Percentiles rank a stretch among this genome's conserved stretches.
These are phyloP conservation scores for Kernera saxatilis DNA, from an alignment of 345 rosid species.

Conservation along the genomic window DNA sequence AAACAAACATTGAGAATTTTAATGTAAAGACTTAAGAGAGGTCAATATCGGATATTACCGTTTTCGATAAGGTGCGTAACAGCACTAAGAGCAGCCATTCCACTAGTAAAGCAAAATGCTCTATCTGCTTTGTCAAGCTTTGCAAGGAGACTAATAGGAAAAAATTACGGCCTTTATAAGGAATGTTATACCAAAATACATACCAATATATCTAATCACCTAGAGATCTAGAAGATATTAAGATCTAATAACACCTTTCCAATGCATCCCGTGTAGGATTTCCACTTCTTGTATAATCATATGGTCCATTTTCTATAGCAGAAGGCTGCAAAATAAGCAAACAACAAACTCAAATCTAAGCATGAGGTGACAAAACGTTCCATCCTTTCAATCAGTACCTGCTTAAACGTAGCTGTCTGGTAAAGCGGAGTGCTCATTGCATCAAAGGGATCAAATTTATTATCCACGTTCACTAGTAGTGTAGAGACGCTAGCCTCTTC, in stretches of 20 bases:
- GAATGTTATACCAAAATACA: not conserved
- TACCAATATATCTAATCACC: not conserved
- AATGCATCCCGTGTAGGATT: slow-evolving; percentile 87
- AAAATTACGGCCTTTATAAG: too few relatives aligned
- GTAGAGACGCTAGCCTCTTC: slow-evolving; percentile 73
- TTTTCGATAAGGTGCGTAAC: slow-evolving; percentile 64
- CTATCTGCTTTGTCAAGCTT: slow-evolving; percentile 95
- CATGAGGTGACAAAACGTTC: not conserved
- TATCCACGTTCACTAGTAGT: slow-evolving; percentile 59
- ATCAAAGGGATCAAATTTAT: slow-evolving; percentile 70
- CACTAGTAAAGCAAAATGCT: slow-evolving; percentile 95
- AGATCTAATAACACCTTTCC: slow-evolving; percentile 65
- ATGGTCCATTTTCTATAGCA: slow-evolving; percentile 70
- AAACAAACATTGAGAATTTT: too few relatives aligned
- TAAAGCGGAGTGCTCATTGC: slow-evolving; percentile 87
- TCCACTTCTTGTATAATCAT: slow-evolving; percentile 97
- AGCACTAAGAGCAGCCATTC: slow-evolving; percentile 96
- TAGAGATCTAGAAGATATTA: not conserved
- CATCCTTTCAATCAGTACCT: slow-evolving; percentile 38
- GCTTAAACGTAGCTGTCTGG: slow-evolving; percentile 92
- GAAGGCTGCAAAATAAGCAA: slow-evolving; percentile 55
- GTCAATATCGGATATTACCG: slow-evolving; percentile 36
- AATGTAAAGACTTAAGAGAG: too few relatives aligned
- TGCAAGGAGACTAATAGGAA: slow-evolving; percentile 84
- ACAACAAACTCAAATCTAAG: not conserved